Evolutionary conservation across 202 grass and related monocot genomes (phyloP).

Genomic region (Elaeis oleifera): DNA sequence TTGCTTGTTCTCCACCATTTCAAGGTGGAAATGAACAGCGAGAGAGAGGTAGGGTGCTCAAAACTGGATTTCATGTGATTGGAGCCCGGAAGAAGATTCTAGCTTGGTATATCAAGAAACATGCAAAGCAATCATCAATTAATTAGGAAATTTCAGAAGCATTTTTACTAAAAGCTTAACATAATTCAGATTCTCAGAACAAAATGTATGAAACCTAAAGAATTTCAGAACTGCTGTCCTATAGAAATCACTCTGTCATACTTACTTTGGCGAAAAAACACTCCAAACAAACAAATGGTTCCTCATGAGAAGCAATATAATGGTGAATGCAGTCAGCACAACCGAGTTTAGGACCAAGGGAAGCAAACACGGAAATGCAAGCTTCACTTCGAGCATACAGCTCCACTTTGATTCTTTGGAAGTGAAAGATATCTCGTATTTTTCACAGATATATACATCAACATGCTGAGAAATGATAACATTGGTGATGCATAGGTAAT

Average conservation of each 20-base stretch:
- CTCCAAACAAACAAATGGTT: constrained; percentile 97
- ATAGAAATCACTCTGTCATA: constrained; percentile 5
- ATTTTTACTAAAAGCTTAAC: no score
- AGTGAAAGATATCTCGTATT: constrained; percentile 21
- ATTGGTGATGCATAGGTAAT: constrained; percentile 78
- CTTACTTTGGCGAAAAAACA: constrained; percentile 96
- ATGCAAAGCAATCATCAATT: no score
- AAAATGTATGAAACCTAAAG: no score
- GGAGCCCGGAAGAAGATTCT: no score
- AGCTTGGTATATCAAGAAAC: no score
- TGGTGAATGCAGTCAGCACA: constrained; percentile 66
- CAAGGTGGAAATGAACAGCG: no score
- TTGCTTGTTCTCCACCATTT: no score
- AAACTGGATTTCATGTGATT: no score
- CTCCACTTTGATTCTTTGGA: constrained; percentile 28
- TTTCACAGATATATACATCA: constrained; percentile 50
- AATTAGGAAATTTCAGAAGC: no score
- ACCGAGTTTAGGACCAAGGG: constrained; percentile 71
- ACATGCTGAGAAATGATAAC: constrained; percentile 53
- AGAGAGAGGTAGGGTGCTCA: no score
- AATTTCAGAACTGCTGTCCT: neutral
- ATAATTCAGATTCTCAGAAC: no score
- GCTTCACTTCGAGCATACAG: constrained; percentile 30
- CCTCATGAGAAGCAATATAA: constrained; percentile 81
- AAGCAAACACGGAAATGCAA: constrained; percentile 60